Evolutionary conservation across 2,329 filamentous ascomycete genomes (phyloP), one percentile per base, ranked within the genome.

Genomic region (Bipolaris sorokiniana): DNA sequence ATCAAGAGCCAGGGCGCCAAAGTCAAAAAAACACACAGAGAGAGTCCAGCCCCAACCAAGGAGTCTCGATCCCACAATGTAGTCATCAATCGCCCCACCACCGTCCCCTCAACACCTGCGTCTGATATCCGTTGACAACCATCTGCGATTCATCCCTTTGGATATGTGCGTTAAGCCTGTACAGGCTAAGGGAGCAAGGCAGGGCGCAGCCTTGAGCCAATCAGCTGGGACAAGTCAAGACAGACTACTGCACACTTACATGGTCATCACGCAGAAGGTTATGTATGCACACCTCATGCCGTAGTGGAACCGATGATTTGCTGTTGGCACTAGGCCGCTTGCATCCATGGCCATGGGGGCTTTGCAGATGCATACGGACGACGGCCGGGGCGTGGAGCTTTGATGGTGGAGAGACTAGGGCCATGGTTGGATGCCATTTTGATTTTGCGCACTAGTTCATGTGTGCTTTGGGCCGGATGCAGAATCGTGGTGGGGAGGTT

Each of bases 11-110:
- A 44, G 34, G 58, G 44, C 52, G 37, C 41, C 28, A 31, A 31
- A 31, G 28, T 31, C 9, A 33, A 42, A 42, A 45, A 23, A 62
- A 50, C 54, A 26, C 7, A n/a, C 3, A 18, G 15, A 18, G 7
- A 40, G 26, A 63, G 62, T 65, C 64, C 42, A 31, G 26, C 23
- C 42, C 42, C 42, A 47, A 51, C 48, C 40, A 16, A 62, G 51
- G 57, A 63, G 63, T 65, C 65, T 68, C 62, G 66, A 69, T 70
- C 66, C 64, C 64, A 60, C 65, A 51, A 52, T 64, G 52, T 54
- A 53, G 57, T 65, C 63, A 66, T 65, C 53, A 66, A 64, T 59
- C 59, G 38, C 46, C 56, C 50, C 40, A 22, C 40, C 40, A 42
- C 22, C 13, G 22, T 42, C 40, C 42, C 26, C 42, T 33, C 52